Evolutionary conservation across 1,284 basidiomycete genomes (phyloP).

Genomic region (Meira nashicola): DNA sequence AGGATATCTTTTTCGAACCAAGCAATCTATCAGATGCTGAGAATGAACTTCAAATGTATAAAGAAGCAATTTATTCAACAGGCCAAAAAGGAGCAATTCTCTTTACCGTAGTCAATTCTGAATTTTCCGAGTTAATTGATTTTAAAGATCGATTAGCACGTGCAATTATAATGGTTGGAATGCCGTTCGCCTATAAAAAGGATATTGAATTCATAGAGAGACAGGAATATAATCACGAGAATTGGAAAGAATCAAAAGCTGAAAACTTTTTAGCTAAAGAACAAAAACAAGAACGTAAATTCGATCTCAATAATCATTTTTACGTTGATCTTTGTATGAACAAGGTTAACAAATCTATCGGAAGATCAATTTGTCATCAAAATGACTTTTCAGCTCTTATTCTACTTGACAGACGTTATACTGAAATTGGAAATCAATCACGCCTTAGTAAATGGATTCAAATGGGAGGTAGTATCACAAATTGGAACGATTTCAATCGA

Average conservation of each 20-base stretch:
- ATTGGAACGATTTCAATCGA: neutral
- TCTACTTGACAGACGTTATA: conserved; percentile 45
- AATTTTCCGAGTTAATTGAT: conserved; percentile 94
- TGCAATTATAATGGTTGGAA: conserved; percentile 76
- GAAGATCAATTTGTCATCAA: conserved; percentile 57
- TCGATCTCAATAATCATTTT: conserved; percentile 33
- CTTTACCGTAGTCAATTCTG: conserved; percentile 90
- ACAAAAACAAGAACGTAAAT: too few relatives aligned
- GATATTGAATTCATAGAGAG: conserved; percentile 84
- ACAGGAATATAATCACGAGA: conserved; percentile 59
- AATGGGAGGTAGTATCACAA: neutral
- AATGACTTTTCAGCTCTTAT: conserved; percentile 48
- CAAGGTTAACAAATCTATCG: conserved; percentile 93
- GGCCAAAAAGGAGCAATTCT: conserved; percentile 54
- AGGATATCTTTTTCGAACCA: conserved; percentile 88
- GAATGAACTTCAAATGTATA: conserved; percentile 69
- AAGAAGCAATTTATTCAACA: conserved; percentile 59
- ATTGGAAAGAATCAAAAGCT: conserved; percentile 9
- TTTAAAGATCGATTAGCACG: conserved; percentile 78
- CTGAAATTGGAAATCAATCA: conserved; percentile 37
- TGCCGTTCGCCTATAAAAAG: conserved; percentile 86
- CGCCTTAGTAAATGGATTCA: conserved; percentile 31
- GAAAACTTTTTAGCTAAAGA: neutral
- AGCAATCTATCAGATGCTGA: conserved; percentile 73
- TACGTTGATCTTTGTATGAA: conserved; percentile 69